Base-by-base conservation (phyloP, 1,284 basidiomycete species). In the Marasmius fiardii region DNA sequence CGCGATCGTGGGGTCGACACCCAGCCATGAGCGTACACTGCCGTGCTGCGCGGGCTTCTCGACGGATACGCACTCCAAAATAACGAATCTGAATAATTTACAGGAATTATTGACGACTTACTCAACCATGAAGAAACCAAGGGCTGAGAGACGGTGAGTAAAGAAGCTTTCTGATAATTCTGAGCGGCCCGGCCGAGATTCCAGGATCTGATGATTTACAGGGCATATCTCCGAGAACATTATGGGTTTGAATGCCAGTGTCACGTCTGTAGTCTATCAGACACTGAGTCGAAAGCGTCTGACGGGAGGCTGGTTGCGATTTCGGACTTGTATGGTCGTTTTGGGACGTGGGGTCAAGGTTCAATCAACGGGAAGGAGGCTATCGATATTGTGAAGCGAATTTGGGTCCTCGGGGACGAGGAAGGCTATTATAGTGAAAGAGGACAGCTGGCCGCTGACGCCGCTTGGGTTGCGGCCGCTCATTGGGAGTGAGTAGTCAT, bases 351-450 rank as follows among this genome's bases (percentile, higher is more conserved):
- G 84, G 76, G 72, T 6, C 62, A 65, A 11, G 63, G 68, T 2
- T 55, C 58, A 3, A 75, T 85, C 20, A 71, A 67, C 41, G 83
- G 83, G 3, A 55, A 56, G 1, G 73, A 83, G 53, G 83, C 83
- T 1, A 72, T 82, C 54, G 65, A 71, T 16, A 61, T 74, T 3
- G 78, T 76, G 21, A 71, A 73, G 56, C 63, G 70, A 50, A 84
- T 86, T 21, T 86, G 83, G 84, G 55, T 66, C 11, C 56, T 84
- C 3, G 82, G 78, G 28, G 77, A 80, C 33, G 73, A 79, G 58
- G 84, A 86, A 68, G 81, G 81, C 0, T 86, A 86, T 60, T 78
- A 74, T 72, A 84, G 82, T 63, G 82, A 83, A 67, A 71, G 83
- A 33, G 84, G 84, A 10, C 71, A 76, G 59, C 71, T 86, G 4